phyloP scores from a whole-genome alignment of 2,329 filamentous ascomycete species.

The Monosporascus sp. region DNA sequence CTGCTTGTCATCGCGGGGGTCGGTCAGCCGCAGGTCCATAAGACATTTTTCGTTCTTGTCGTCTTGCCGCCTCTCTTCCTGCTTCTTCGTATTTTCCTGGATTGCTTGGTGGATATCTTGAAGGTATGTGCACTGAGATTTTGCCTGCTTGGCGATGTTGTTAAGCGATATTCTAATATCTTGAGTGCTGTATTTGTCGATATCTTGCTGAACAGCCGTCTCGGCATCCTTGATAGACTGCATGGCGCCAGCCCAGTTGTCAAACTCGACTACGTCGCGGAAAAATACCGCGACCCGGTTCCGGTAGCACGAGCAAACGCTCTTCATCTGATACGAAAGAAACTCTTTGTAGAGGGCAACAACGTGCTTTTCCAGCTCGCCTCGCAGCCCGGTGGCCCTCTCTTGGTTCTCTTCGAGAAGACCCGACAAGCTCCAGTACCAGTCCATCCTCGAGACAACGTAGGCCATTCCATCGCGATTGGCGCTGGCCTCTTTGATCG shows the following conservation, averaged over 20 bases:
- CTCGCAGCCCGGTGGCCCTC: slow-evolving; percentile 6
- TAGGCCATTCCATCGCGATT: slow-evolving; percentile 30
- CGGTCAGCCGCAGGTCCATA: neutral
- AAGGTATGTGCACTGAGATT: neutral
- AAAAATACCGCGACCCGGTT: slow-evolving; percentile 22
- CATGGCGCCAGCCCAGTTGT: slow-evolving; percentile 30
- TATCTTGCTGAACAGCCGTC: neutral
- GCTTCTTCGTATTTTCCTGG: slow-evolving; percentile 1
- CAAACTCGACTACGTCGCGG: slow-evolving; percentile 22
- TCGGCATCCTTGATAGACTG: slow-evolving; percentile 25
- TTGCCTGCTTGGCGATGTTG: neutral
- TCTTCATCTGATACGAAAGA: slow-evolving; percentile 35
- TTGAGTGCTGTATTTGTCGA: slow-evolving; percentile 5
- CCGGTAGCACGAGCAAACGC: slow-evolving; percentile 30
- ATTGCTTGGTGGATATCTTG: neutral
- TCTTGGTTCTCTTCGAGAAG: slow-evolving; percentile 19
- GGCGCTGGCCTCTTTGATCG: slow-evolving; percentile 17
- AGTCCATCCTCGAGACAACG: slow-evolving; percentile 31
- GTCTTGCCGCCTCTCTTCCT: neutral
- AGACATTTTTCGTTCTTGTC: slow-evolving; percentile 2
- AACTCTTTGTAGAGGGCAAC: slow-evolving; percentile 32
- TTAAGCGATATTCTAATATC: neutral
- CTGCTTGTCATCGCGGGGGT: too few species aligned
- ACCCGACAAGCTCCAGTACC: slow-evolving; percentile 29
- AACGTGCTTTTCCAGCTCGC: slow-evolving; percentile 20